These are phyloP conservation scores for Rehmannia glutinosa DNA, from an alignment of 257 asterid genomes.

Conservation along the genomic window DNA sequence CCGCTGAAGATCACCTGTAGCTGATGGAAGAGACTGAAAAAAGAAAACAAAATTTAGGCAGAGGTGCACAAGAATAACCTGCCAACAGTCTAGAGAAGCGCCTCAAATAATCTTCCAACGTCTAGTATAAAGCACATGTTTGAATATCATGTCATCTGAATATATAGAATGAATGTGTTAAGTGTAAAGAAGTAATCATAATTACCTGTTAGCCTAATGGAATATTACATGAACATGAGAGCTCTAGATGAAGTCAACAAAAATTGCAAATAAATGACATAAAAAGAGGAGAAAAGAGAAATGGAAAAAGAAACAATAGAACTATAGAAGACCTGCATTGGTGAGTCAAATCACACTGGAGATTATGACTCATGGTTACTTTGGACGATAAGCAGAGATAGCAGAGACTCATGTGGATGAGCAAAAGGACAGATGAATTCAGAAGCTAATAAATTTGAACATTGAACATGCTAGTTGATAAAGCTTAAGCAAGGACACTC, in stretches of 20 bases:
- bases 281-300: background rate
- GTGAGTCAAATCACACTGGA: background rate
- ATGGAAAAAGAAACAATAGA: background rate
- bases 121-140: conserved; percentile 10
- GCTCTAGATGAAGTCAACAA: background rate
- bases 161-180: background rate
- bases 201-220: conserved; percentile 7
- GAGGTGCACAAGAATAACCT: conserved; percentile 15
- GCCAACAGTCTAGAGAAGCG: conserved; percentile 7
- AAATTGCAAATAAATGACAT: background rate
- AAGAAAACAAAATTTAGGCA: conserved; percentile 7
- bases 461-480: conserved; percentile 5
- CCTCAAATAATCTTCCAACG: background rate
- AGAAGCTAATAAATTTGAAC: conserved; percentile 11
- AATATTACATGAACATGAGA: background rate
- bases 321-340: background rate
- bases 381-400: conserved; percentile 2
- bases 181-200: conserved; percentile 2
- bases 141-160: conserved; percentile 1
- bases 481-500: background rate
- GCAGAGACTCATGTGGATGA: conserved; percentile 4
- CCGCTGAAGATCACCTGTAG: conserved; percentile 84
- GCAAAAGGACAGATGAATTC: conserved; percentile 9
- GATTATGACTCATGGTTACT: background rate
- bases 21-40: conserved; percentile 81